Evolutionary conservation across 2,329 filamentous ascomycete genomes (phyloP).

Genomic region (Colletotrichum sp.): DNA sequence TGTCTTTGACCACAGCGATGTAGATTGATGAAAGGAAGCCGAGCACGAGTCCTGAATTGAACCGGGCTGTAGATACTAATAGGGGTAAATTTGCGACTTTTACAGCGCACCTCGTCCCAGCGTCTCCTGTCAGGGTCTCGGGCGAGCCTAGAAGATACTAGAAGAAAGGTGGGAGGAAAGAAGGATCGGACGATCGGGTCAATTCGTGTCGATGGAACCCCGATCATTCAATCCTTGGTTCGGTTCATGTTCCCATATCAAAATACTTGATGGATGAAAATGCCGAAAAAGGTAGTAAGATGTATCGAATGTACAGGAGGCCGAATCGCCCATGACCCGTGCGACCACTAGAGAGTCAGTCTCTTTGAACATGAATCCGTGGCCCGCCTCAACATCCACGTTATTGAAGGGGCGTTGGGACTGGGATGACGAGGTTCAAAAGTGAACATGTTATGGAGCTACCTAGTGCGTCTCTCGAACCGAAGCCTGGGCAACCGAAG

Average conservation of each 20-base stretch:
- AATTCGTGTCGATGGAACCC: neutral
- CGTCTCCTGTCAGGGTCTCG: neutral
- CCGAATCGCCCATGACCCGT: neutral
- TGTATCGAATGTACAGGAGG: neutral
- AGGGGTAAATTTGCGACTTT: neutral
- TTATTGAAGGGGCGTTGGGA: neutral
- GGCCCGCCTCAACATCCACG: neutral
- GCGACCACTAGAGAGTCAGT: neutral
- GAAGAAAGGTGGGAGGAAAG: neutral
- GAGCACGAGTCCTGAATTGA: neutral
- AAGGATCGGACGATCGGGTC: neutral
- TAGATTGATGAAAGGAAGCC: neutral
- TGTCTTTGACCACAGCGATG: neutral
- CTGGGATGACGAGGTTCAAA: neutral
- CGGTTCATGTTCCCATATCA: neutral
- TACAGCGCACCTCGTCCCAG: neutral
- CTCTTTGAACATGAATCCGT: neutral
- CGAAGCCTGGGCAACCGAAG: neutral
- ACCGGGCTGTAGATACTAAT: neutral
- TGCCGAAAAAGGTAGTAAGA: neutral
- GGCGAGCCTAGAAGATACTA: neutral
- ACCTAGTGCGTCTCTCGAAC: neutral
- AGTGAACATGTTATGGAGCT: neutral
- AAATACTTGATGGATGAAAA: neutral
- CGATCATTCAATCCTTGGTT: neutral